Base-by-base conservation (phyloP, 306 rosid genomes). In the Abrus precatorius region DNA sequence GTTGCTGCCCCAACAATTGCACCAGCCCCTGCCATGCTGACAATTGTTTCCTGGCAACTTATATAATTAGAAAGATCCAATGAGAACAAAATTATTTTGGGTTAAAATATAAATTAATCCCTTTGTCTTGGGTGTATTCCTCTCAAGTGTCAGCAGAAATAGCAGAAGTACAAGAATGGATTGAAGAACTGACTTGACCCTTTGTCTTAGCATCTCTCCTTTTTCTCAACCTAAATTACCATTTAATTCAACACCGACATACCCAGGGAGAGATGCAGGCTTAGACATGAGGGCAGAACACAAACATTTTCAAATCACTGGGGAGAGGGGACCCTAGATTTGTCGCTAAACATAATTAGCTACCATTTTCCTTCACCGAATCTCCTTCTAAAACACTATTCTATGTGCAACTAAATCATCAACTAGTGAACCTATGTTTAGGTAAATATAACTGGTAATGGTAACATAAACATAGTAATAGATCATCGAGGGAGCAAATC, bases 11-110 rank as follows among this genome's bases (percentile, higher is more conserved):
- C 98, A 84, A 91, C 7, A 9, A 91, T 89, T 43, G 98, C 98
- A 84, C 97, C 98, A 49, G 89, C 94, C 80, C 88, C 78, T 33
- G 97, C 98, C 98, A 90, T 92, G 88, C 98, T 94, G 8, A 94
- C 98, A 40, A 86, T 86, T 49, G 98, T 92, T 92, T 92, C 98
- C 94, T 94, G 91, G 7, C 43, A 85, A 64, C 65, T 70, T 65
- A 60, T 55, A 71, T 5, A 77, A 72, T 55, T 72, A 63, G 29
- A 34, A 40, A 52, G 47, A 44, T 62, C 60, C 69, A 43, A 30
- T 6, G 41, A 73, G 54, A 20, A 66, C 20, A 20, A 32, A 3
- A 1, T 13, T n/a, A 13, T 67, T 67, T 28, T 67, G 55, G 27
- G 40, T 67, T 5, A 43, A 66, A 67, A 47, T 45, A 29, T 27